Evolutionary conservation across 176 grass and related monocot species (phyloP).

Genomic region (Pontederia paniculata): DNA sequence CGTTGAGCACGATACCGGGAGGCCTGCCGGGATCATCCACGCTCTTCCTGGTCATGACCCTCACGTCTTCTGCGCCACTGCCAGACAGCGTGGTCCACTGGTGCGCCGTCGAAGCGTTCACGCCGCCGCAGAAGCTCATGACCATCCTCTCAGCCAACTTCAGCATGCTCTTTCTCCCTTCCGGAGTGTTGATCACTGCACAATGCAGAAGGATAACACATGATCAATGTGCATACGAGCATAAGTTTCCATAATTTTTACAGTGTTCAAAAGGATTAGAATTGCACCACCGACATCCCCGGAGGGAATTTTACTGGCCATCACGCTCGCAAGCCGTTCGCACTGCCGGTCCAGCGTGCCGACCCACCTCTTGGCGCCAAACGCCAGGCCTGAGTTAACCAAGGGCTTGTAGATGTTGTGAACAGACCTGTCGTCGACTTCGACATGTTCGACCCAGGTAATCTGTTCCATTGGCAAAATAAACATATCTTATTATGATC

Average conservation of each 20-base stretch:
- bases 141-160: constrained; percentile 19
- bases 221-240: too few species aligned
- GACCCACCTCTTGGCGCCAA: constrained; percentile 11
- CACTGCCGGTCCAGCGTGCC: constrained; percentile 9
- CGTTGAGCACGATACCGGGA: constrained; percentile 15
- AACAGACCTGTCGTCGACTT: constrained; percentile 17
- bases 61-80: constrained; percentile 17
- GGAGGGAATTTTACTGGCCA: constrained; percentile 12
- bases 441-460: constrained; percentile 18
- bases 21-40: constrained; percentile 16
- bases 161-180: constrained; percentile 20
- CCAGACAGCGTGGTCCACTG: constrained; percentile 18
- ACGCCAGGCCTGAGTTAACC: constrained; percentile 16
- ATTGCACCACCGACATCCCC: constrained; percentile 2
- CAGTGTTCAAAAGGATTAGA: not conserved
- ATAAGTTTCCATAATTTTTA: too few species aligned
- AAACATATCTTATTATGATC: too few species aligned
- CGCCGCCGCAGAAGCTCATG: constrained; percentile 10
- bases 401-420: constrained; percentile 17
- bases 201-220: too few species aligned
- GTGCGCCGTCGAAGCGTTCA: constrained; percentile 16
- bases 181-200: constrained; percentile 3
- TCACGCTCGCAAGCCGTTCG: constrained; percentile 11
- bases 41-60: constrained; percentile 20
- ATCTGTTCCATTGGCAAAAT: not conserved